phyloP scores from a whole-genome alignment of 768 basidiomycete species.

The Trametes cinnabarina region DNA sequence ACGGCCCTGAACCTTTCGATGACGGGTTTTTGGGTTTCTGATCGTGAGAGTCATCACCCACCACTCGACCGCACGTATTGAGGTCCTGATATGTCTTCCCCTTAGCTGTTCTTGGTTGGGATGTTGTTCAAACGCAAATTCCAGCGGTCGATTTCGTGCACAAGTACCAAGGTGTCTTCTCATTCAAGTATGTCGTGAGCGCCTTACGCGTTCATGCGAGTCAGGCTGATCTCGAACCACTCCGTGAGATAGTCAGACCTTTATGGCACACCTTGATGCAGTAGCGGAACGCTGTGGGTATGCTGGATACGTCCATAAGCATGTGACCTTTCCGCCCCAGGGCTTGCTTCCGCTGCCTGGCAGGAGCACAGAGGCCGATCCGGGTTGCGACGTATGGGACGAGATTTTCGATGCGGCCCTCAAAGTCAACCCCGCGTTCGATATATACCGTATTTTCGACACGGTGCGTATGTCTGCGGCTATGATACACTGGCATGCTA shows the following conservation, averaged over 20 bases:
- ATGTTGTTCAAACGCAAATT: constrained; percentile 65
- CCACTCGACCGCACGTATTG: too few species aligned
- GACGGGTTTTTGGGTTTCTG: constrained; percentile 71
- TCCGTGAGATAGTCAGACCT: constrained; percentile 49
- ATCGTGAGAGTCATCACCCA: too few species aligned
- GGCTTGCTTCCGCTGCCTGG: constrained; percentile 65
- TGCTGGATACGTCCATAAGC: constrained; percentile 55
- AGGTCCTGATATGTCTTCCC: too few species aligned
- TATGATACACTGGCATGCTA: background rate
- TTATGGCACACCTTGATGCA: constrained; percentile 56
- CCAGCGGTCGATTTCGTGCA: constrained; percentile 74
- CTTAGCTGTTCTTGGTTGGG: constrained; percentile 31
- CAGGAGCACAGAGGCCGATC: constrained; percentile 41
- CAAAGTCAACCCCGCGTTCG: constrained; percentile 68
- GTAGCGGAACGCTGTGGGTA: constrained; percentile 57
- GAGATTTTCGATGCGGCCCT: constrained; percentile 62
- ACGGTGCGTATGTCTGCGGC: constrained; percentile 36
- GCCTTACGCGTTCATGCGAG: background rate
- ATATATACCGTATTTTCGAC: constrained; percentile 79
- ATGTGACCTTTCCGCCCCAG: constrained; percentile 65
- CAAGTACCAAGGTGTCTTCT: constrained; percentile 67
- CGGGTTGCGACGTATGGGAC: constrained; percentile 68
- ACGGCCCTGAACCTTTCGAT: constrained; percentile 51
- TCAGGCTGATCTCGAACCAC: background rate
- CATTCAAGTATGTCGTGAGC: constrained; percentile 56